Conservation (phyloP, 192 early-diverging fungal species). For the Chytriomyces sp. region DNA sequence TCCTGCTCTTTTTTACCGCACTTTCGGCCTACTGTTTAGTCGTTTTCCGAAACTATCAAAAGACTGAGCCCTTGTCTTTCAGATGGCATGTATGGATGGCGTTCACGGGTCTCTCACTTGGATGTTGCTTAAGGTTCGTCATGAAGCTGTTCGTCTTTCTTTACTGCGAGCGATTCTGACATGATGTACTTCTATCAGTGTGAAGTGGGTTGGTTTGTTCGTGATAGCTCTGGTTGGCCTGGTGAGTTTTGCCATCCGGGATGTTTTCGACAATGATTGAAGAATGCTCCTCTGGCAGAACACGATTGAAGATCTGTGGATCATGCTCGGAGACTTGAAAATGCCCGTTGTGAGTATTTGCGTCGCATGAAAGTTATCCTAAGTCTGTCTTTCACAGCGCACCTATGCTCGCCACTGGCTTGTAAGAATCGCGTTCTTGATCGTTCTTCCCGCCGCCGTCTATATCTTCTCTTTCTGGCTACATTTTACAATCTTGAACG, state of each 20-base stretch:
- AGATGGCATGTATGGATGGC: slow-evolving; percentile 91
- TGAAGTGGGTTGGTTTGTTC: slow-evolving; percentile 98
- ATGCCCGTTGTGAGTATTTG: slow-evolving; percentile 24
- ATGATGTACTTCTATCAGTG: slow-evolving; percentile 43
- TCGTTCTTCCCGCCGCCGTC: slow-evolving; percentile 78
- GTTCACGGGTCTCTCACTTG: slow-evolving; percentile 84
- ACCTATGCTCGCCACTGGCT: slow-evolving; percentile 80
- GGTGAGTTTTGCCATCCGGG: slow-evolving; percentile 17
- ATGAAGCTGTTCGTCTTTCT: background rate
- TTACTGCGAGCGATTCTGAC: slow-evolving; percentile 5
- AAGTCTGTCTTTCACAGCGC: slow-evolving; percentile 28
- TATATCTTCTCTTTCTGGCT: slow-evolving; percentile 82
- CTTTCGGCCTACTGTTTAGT: slow-evolving; percentile 67
- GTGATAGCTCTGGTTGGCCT: slow-evolving; percentile 86
- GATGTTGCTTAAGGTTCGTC: slow-evolving; percentile 70
- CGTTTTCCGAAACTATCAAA: slow-evolving; percentile 76
- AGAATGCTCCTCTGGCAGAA: slow-evolving; percentile 50
- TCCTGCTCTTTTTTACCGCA: slow-evolving; percentile 90
- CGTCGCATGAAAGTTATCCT: no score
- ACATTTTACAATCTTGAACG: slow-evolving; percentile 85
- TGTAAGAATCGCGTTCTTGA: slow-evolving; percentile 76
- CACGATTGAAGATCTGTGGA: slow-evolving; percentile 91
- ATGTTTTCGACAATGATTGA: background rate
- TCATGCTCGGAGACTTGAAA: slow-evolving; percentile 73
- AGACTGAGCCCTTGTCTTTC: slow-evolving; percentile 65